Conservation (phyloP, 2,329 filamentous ascomycete species). For the Emericellopsis cladophorae region DNA sequence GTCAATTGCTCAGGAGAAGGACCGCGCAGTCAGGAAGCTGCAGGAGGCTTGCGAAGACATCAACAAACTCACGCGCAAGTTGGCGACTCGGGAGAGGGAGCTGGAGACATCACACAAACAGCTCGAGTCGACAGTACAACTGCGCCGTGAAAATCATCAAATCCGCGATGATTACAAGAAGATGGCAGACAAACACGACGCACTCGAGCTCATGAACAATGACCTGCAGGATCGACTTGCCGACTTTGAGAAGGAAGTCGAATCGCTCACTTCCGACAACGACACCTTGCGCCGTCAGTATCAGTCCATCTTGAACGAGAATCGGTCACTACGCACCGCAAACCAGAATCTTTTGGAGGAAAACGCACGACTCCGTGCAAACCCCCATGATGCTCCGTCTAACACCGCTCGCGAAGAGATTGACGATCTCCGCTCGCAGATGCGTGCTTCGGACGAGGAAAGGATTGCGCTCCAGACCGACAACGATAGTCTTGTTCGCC, state of each 20-base stretch:
- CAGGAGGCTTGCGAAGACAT: conserved; percentile 47
- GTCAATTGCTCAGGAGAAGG: conserved; percentile 49
- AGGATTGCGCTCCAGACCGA: conserved; percentile 33
- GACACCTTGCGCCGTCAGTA: conserved; percentile 27
- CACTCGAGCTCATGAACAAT: conserved; percentile 27
- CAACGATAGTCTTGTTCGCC: conserved; percentile 37
- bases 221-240: conserved; percentile 20
- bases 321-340: conserved; percentile 27
- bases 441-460: conserved; percentile 26
- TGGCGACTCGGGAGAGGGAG: conserved; percentile 27
- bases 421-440: conserved; percentile 23
- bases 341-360: conserved; percentile 27
- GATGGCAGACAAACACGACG: conserved; percentile 23
- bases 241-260: conserved; percentile 23
- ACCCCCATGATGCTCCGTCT: conserved; percentile 23
- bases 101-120: conserved; percentile 27
- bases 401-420: conserved; percentile 26
- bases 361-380: conserved; percentile 29
- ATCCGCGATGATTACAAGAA: conserved; percentile 26
- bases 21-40: conserved; percentile 50
- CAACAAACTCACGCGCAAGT: conserved; percentile 31
- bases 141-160: conserved; percentile 23
- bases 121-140: conserved; percentile 25
- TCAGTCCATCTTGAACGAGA: conserved; percentile 28
- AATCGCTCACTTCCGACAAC: conserved; percentile 26